Percentiles rank a stretch among this genome's conserved stretches.
Evolutionary conservation across 306 rosid species (phyloP).

Genomic region (Datisca glomerata): DNA sequence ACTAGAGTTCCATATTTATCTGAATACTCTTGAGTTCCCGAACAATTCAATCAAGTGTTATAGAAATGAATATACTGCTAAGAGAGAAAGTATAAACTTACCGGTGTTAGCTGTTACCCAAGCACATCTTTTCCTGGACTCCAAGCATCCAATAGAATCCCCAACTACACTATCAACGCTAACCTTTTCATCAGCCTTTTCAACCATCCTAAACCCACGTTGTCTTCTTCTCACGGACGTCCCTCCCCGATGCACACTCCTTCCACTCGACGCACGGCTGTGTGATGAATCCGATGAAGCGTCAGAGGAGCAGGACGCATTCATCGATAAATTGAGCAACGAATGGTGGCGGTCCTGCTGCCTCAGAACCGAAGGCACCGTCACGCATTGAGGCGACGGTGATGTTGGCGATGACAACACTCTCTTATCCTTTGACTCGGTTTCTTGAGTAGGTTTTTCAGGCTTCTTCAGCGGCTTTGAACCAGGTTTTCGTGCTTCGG

Average conservation of each 20-base stretch:
- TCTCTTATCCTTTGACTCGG: slow-evolving; percentile 38
- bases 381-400: slow-evolving; percentile 22
- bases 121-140: slow-evolving; percentile 65
- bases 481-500: slow-evolving; percentile 27
- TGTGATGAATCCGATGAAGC: slow-evolving; percentile 69
- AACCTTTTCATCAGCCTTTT: slow-evolving; percentile 20
- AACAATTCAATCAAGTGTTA: neutral
- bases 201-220: slow-evolving; percentile 19
- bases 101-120: slow-evolving; percentile 70
- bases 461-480: slow-evolving; percentile 37
- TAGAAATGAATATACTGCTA: slow-evolving; percentile 6
- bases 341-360: slow-evolving; percentile 32
- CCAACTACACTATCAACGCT: slow-evolving; percentile 19
- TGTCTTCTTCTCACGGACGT: slow-evolving; percentile 29
- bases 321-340: slow-evolving; percentile 40
- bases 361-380: slow-evolving; percentile 20
- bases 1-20: neutral
- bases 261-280: slow-evolving; percentile 49
- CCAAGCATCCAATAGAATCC: slow-evolving; percentile 39
- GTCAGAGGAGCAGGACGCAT: slow-evolving; percentile 67
- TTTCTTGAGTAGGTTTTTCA: slow-evolving; percentile 20
- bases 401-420: slow-evolving; percentile 8
- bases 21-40: neutral
- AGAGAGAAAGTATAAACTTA: slow-evolving; percentile 14
- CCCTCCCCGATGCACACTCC: slow-evolving; percentile 17